Evolutionary conservation across 2,329 filamentous ascomycete genomes (phyloP), one percentile per base, ranked within the genome.

Genomic region (Macrophomina phaseolina): DNA sequence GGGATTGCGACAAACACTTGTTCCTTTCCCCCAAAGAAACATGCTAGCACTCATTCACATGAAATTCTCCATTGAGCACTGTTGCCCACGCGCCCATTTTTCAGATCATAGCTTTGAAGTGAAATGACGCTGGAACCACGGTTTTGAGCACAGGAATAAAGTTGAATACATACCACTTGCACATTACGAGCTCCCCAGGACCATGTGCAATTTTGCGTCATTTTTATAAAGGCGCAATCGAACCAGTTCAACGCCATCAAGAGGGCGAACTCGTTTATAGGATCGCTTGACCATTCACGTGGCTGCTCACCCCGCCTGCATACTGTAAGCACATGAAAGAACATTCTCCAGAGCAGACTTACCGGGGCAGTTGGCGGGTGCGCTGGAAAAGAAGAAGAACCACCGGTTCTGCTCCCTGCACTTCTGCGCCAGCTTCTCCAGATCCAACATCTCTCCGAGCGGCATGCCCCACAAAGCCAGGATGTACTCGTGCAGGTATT

Each of bases 331-430:
- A 56, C 9, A 14, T 58, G 1, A 49, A 60, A 32, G 45, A 0
- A 16, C 12, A 1, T 32, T 30, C 1, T 16, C 46, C 8, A 36
- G 0, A 6, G 28, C 0, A 32, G 58, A 70, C 73, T 64, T 73
- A 75, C 86, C 84, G 5, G 83, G 83, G 52, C 86, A 83, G 72
- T 89, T 89, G 40, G 88, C 76, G 0, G 88, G 87, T 14, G 81
- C 81, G 68, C 86, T 89, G 0, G 85, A 86, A 30, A 90, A 81
- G 77, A 91, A 83, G 72, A 90, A 91, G 5, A 81, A 84, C 78
- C 87, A 90, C 38, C 83, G 79, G 64, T 82, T 80, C 73, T 81
- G 79, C 73, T 82, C 82, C 71, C 86, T 87, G 72, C 87, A 88
- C 56, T 85, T 81, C 46, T 78, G 78, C 0, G 85, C 81, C 51